phyloP scores from a whole-genome alignment of 169 alveolate species.

The Plasmodium gallinaceum region DNA sequence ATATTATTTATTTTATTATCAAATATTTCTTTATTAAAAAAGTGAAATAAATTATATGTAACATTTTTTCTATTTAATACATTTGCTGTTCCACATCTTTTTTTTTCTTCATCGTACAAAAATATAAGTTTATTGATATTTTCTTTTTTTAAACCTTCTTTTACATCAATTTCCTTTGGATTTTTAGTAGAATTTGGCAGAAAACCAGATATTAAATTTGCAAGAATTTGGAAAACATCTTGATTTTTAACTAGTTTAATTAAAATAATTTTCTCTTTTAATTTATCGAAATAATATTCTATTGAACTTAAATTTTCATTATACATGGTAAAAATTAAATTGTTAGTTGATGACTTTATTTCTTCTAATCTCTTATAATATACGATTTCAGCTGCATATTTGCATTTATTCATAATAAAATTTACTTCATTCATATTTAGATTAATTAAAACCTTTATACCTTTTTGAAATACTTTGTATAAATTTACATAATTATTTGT shows the following conservation, averaged over 20 bases:
- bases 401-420: conserved; percentile 56
- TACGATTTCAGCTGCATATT: conserved; percentile 71
- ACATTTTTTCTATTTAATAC: conserved; percentile 28
- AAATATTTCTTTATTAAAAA: conserved; percentile 70
- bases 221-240: conserved; percentile 37
- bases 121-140: conserved; percentile 28
- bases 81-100: conserved; percentile 32
- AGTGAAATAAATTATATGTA: conserved; percentile 55
- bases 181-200: conserved; percentile 34
- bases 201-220: conserved; percentile 42
- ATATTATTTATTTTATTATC: conserved; percentile 36
- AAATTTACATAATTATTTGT: conserved; percentile 71
- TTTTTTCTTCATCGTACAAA: conserved; percentile 25
- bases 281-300: conserved; percentile 72
- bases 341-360: conserved; percentile 28
- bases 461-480: conserved; percentile 35
- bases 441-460: conserved; percentile 34
- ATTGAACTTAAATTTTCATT: conserved; percentile 68
- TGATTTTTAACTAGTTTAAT: conserved; percentile 42
- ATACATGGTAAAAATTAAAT: conserved; percentile 64
- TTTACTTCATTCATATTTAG: conserved; percentile 23
- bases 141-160: not conserved
- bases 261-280: conserved; percentile 66
- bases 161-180: not conserved
- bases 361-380: conserved; percentile 66